Evolutionary conservation across 2,329 filamentous ascomycete species (phyloP).

Genomic region (Pseudogymnoascus verrucosus): DNA sequence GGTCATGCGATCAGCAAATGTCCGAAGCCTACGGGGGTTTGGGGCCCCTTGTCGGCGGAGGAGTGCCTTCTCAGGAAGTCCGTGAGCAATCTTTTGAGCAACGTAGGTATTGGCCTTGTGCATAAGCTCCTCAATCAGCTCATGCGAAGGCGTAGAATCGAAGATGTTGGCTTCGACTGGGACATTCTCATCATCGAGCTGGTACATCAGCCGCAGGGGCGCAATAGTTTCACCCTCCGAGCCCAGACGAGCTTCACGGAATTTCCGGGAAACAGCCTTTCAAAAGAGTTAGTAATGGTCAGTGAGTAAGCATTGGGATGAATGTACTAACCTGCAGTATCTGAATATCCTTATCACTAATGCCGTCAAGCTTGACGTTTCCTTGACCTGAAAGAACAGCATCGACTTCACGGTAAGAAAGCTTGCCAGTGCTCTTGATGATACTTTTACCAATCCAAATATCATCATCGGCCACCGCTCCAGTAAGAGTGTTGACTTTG

Average conservation of each 20-base stretch:
- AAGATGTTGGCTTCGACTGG: conserved; percentile 96
- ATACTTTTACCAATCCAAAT: conserved; percentile 91
- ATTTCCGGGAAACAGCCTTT: conserved; percentile 68
- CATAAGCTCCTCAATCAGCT: conserved; percentile 90
- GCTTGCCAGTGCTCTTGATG: conserved; percentile 81
- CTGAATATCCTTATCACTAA: conserved; percentile 68
- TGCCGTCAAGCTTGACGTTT: conserved; percentile 54
- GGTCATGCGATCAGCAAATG: conserved; percentile 88
- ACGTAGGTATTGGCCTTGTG: conserved; percentile 89
- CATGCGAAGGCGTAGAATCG: conserved; percentile 78
- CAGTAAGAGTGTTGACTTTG: conserved; percentile 75
- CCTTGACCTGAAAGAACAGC: conserved; percentile 60
- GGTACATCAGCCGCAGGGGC: conserved; percentile 80
- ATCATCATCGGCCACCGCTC: conserved; percentile 72
- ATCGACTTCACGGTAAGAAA: conserved; percentile 81
- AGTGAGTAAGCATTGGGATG: not conserved
- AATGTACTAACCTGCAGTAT: conserved; percentile 57
- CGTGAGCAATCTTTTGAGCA: conserved; percentile 71
- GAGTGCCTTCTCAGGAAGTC: conserved; percentile 83
- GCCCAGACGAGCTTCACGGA: conserved; percentile 79
- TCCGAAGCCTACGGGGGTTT: conserved; percentile 79
- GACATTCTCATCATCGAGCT: conserved; percentile 95
- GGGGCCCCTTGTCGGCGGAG: conserved; percentile 80
- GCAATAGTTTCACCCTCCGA: conserved; percentile 73
- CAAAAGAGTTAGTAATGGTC: conserved; percentile 32